These are phyloP conservation scores for Stachybotrys chlorohalonatus DNA, from an alignment of 2,329 filamentous ascomycete genomes.

Conservation along the genomic window DNA sequence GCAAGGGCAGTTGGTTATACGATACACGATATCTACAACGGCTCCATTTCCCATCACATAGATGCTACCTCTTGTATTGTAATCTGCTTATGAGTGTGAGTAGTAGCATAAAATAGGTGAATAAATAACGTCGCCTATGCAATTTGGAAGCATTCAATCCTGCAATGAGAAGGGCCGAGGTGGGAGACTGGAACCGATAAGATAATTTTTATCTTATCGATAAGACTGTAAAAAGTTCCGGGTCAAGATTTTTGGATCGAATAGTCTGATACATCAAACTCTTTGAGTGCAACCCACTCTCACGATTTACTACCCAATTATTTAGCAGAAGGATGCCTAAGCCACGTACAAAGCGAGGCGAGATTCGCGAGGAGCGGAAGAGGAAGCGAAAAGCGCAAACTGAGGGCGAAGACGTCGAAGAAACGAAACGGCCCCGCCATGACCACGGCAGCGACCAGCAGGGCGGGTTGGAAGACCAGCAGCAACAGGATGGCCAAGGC, in stretches of 20 bases:
- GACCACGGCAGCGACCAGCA: constrained; percentile 12
- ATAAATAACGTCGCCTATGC: no score
- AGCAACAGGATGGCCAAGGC: constrained; percentile 12
- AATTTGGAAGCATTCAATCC: no score
- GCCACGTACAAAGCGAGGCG: constrained; percentile 32
- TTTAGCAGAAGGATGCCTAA: constrained; percentile 25
- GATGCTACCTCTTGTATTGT: no score
- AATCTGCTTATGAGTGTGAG: no score
- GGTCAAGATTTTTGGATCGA: no score
- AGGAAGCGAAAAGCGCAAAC: constrained; percentile 25
- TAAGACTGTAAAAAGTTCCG: neutral
- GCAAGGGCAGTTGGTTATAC: no score
- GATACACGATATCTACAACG: no score
- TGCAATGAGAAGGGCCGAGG: neutral
- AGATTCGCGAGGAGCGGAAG: constrained; percentile 29
- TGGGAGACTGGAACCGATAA: neutral
- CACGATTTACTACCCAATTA: neutral
- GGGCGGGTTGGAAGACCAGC: constrained; percentile 12
- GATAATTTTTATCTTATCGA: neutral
- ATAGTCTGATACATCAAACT: no score
- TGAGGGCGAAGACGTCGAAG: constrained; percentile 10
- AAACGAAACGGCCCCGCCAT: constrained; percentile 16
- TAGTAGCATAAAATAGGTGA: no score
- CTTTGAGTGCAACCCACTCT: no score
- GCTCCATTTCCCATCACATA: no score